Percentiles rank a stretch among this genome's conserved stretches.
phyloP scores from a whole-genome alignment of 2,329 filamentous ascomycete species.

The Colletotrichum brevisporum region DNA sequence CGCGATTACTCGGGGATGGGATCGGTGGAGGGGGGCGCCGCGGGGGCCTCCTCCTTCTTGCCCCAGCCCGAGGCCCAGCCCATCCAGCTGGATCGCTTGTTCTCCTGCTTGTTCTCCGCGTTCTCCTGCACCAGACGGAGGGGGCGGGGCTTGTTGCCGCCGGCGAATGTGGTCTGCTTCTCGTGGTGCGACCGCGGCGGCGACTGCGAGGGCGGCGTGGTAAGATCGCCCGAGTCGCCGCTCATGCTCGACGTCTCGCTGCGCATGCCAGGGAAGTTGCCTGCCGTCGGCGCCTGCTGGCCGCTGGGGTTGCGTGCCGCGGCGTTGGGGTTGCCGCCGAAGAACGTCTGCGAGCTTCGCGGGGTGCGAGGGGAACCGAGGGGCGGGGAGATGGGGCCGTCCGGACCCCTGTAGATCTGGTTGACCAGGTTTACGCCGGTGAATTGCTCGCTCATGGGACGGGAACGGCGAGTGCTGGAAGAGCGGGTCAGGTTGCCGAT shows the following conservation, averaged over 20 bases:
- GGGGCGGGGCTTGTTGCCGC: constrained; percentile 84
- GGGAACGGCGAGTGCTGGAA: constrained; percentile 66
- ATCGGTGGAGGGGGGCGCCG: constrained; percentile 31
- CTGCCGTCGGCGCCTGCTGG: constrained; percentile 62
- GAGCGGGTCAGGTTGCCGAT: constrained; percentile 71
- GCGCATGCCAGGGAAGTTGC: constrained; percentile 81
- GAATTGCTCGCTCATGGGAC: constrained; percentile 76
- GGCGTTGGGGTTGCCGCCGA: constrained; percentile 69
- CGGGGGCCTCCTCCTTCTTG: constrained; percentile 64
- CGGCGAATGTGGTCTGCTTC: constrained; percentile 71
- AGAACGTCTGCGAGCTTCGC: constrained; percentile 76
- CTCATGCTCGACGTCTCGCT: constrained; percentile 76
- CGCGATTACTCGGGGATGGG: constrained; percentile 40
- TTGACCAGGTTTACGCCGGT: constrained; percentile 79
- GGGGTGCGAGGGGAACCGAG: constrained; percentile 71
- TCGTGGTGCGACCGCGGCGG: constrained; percentile 66
- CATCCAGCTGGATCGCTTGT: constrained; percentile 76
- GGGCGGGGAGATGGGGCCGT: constrained; percentile 73
- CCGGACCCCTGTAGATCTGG: constrained; percentile 88
- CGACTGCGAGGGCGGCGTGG: constrained; percentile 65
- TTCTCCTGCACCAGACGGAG: constrained; percentile 90
- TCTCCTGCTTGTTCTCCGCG: constrained; percentile 62
- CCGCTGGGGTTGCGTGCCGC: constrained; percentile 65
- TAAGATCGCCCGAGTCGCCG: constrained; percentile 73
- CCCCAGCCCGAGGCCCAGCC: constrained; percentile 67